phyloP scores from a whole-genome alignment of 23 red algal species.

The Agarophyton chilense region DNA sequence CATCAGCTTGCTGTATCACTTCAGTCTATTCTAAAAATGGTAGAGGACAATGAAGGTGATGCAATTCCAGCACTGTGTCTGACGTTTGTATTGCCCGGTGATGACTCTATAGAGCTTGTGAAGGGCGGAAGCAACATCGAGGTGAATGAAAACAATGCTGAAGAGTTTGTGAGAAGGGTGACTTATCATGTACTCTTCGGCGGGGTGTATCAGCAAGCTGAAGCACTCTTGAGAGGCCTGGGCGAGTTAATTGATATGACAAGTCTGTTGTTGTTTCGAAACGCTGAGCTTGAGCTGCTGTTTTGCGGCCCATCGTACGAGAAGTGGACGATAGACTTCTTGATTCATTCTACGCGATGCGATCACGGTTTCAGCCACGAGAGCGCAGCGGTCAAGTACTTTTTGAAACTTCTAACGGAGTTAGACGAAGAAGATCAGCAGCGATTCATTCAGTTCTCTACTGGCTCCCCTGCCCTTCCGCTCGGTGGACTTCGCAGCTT shows the following conservation, averaged over 20 bases:
- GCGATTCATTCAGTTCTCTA: conserved; percentile 90
- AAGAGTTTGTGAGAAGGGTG: conserved; percentile 75
- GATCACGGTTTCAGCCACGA: conserved; percentile 97
- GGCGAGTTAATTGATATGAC: conserved; percentile 63
- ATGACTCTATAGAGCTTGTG: conserved; percentile 80
- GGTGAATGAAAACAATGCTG: conserved; percentile 79
- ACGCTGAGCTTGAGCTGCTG: conserved; percentile 76
- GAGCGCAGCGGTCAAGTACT: conserved; percentile 75
- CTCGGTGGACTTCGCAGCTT: conserved; percentile 85
- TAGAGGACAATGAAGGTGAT: conserved; percentile 53
- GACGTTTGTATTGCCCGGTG: conserved; percentile 84
- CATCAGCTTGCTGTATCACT: conserved; percentile 79
- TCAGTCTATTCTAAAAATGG: conserved; percentile 67
- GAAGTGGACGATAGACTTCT: conserved; percentile 79
- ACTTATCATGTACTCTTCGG: conserved; percentile 72
- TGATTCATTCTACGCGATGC: conserved; percentile 82
- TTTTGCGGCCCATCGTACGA: conserved; percentile 88
- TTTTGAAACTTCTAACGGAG: conserved; percentile 74
- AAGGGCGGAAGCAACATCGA: conserved; percentile 58
- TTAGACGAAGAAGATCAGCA: conserved; percentile 78
- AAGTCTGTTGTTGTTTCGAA: conserved; percentile 71
- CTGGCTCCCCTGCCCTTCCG: conserved; percentile 90
- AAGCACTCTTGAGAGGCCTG: conserved; percentile 82
- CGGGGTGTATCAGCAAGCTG: conserved; percentile 76
- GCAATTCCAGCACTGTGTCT: conserved; percentile 72